Evolutionary conservation across 2,329 filamentous ascomycete species (phyloP), one percentile per base, ranked within the genome.

Genomic region (Cercospora canescens): DNA sequence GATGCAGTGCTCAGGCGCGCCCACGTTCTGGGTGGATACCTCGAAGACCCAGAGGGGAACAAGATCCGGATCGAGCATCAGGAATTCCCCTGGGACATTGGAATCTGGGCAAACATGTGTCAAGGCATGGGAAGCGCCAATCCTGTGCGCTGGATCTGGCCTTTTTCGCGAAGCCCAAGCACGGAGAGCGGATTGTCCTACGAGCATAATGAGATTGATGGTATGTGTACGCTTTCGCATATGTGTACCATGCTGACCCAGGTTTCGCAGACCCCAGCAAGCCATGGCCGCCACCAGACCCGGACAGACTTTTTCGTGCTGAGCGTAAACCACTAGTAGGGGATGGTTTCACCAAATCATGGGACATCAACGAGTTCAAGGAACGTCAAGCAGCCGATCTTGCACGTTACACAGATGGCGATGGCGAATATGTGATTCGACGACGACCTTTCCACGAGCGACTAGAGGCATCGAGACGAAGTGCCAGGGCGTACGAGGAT

Each of bases 81-180:
- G 72, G 91, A 94, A 77, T 95, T 93, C 72, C 92, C 92, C 0
- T 95, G 93, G 78, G 92, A 96, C 73, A 80, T 94, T 52, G 91
- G 91, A 58, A 82, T 95, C 72, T 93, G 87, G 80, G 76, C 81
- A 37, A 96, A 96, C 76, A 83, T 94, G 75, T 84, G 85, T 16
- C 89, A 92, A 74, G 90, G 88, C 16, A 94, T 95, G 90, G 91
- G 91, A 4, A 89, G 87, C 0, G 70, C 75, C 7, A 93, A 92
- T 74, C 76, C 86, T 0, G 69, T 93, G 0, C 75, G 84, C 6
- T 95, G 92, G 92, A 79, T 92, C 64, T 86, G 87, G 70, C 92
- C 92, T 0, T 83, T 93, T 45, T 84, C 88, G 1, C 70, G 77
- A 4, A 86, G 84, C 26, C 84, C 85, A 1, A 74, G 78, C 7